Percentiles rank a stretch among this genome's conserved stretches.
phyloP scores from a whole-genome alignment of 2,329 filamentous ascomycete genomes.

The Xylaria sp. region DNA sequence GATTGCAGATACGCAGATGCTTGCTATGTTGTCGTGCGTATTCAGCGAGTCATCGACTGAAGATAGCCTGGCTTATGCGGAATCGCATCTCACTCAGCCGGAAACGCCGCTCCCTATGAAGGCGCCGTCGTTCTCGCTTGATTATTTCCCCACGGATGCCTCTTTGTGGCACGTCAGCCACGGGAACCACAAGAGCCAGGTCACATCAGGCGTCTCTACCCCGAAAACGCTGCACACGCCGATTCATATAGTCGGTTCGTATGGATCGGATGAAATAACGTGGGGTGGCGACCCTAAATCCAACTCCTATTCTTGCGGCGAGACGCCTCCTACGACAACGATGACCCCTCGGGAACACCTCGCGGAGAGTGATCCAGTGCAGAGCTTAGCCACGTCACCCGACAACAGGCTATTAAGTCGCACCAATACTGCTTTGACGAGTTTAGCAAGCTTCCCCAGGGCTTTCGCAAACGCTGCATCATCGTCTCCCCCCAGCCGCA shows the following conservation, averaged over 20 bases:
- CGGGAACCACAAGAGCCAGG: constrained; percentile 53
- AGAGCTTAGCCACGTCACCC: constrained; percentile 62
- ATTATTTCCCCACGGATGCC: constrained; percentile 65
- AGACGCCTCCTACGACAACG: constrained; percentile 59
- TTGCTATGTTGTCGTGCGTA: constrained; percentile 72
- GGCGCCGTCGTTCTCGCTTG: constrained; percentile 66
- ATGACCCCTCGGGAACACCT: constrained; percentile 49
- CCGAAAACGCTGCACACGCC: constrained; percentile 61
- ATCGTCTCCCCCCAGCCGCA: constrained; percentile 48
- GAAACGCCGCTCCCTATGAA: constrained; percentile 68
- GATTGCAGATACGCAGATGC: constrained; percentile 67
- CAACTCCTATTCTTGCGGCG: constrained; percentile 63
- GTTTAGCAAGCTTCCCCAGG: constrained; percentile 56
- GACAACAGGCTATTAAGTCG: constrained; percentile 57
- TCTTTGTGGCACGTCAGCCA: constrained; percentile 50
- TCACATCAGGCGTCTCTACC: constrained; percentile 58
- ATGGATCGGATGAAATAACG: constrained; percentile 57
- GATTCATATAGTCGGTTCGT: constrained; percentile 56
- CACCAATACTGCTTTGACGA: constrained; percentile 57
- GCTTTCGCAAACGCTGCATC: constrained; percentile 45
- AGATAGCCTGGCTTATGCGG: constrained; percentile 59
- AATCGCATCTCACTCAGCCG: constrained; percentile 58
- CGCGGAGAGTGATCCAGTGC: constrained; percentile 50
- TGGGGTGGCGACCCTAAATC: constrained; percentile 58
- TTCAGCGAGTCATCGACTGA: constrained; percentile 64